A percentile compares a stretch with the other conserved stretches of the same genome.
These are phyloP conservation scores for Dissoconium aciculare DNA, from an alignment of 2,329 filamentous ascomycete species.

Conservation along the genomic window DNA sequence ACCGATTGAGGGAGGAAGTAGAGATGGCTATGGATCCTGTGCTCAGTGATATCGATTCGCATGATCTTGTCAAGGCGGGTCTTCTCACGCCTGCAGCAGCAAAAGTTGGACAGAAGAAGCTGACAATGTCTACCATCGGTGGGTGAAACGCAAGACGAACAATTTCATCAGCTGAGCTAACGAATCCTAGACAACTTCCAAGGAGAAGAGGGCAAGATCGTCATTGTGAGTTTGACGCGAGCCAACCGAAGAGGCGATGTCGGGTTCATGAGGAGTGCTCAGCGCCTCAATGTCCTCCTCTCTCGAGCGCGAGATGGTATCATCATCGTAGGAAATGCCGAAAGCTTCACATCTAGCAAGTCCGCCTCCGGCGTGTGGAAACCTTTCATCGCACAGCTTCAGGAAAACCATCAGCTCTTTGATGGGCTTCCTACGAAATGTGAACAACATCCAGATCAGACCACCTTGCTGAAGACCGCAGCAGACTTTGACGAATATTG, in stretches of 20 bases:
- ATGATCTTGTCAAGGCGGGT: constrained; percentile 31
- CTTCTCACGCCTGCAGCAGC: constrained; percentile 12
- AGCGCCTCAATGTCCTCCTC: constrained; percentile 56
- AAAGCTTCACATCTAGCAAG: no score
- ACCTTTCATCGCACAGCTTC: constrained; percentile 11
- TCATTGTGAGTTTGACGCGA: constrained; percentile 56
- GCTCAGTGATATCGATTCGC: constrained; percentile 46
- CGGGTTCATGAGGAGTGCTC: constrained; percentile 52
- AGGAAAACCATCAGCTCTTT: constrained; percentile 25
- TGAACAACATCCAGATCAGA: constrained; percentile 41
- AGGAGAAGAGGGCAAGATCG: constrained; percentile 58
- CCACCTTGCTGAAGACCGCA: constrained; percentile 32
- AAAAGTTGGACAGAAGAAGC: no score
- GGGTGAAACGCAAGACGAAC: no score
- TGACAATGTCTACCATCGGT: no score
- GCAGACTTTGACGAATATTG: constrained; percentile 47
- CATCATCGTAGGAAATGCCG: constrained; percentile 49
- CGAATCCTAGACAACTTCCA: constrained; percentile 60
- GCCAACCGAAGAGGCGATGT: constrained; percentile 42
- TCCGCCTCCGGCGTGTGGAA: no score
- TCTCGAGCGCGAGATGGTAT: constrained; percentile 55
- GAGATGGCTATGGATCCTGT: constrained; percentile 42
- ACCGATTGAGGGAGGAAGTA: constrained; percentile 35
- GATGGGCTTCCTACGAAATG: constrained; percentile 46
- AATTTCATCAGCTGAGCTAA: no score